Conservation (phyloP, 371 early-diverging fungal species). For the Lichtheimia corymbifera region DNA sequence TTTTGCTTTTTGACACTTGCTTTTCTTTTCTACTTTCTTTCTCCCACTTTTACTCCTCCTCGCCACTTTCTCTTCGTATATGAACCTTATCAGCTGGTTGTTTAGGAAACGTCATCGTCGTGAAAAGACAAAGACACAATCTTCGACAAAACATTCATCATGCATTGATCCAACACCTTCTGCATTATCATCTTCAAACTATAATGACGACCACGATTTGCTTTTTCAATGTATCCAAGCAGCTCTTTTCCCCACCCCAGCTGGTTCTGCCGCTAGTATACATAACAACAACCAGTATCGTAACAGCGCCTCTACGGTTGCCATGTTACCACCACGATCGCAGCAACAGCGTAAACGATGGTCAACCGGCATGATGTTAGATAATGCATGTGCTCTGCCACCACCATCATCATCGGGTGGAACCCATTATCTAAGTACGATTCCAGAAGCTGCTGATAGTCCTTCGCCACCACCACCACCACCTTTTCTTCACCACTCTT, state of each 20-base stretch:
- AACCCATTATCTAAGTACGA: too few species aligned
- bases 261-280: too few species aligned
- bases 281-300: neutral
- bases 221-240: conserved; percentile 15
- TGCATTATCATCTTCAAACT: neutral
- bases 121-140: neutral
- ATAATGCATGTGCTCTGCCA: too few species aligned
- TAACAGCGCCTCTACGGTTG: neutral
- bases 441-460: too few species aligned
- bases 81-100: neutral
- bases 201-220: conserved; percentile 8
- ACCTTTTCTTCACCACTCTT: too few species aligned
- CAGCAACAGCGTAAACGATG: conserved; percentile 9
- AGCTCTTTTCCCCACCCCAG: neutral
- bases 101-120: neutral
- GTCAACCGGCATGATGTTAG: conserved; percentile 12
- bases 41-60: conserved; percentile 1
- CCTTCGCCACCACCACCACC: too few species aligned
- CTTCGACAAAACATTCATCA: neutral
- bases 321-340: neutral
- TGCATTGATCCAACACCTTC: neutral
- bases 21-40: neutral
- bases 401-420: too few species aligned
- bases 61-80: neutral
- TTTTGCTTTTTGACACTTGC: neutral